Base-by-base conservation (phyloP, 2,329 filamentous ascomycete species). In the Aspergillus sp. region DNA sequence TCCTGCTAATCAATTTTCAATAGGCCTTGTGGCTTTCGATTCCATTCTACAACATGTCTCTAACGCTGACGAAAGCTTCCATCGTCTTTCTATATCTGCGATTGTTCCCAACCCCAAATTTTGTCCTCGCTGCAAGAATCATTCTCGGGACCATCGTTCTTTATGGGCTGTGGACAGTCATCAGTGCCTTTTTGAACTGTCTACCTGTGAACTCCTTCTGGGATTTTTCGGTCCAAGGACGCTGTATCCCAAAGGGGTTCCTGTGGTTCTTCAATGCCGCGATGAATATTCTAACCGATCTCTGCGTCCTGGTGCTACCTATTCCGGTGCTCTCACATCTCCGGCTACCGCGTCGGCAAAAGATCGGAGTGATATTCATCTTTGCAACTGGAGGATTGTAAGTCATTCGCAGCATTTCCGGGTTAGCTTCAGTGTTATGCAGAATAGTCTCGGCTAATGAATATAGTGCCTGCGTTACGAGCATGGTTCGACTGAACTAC, bases 1-100 rank as follows among this genome's bases (percentile, higher is more conserved):
- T 30, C 26, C 10, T 30, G 10, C 26, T 30, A 11, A 30, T 11
- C 40, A 7, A 8, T 42, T 13, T 19, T 42, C 19, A 22, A 9
- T 20, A 47, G 45, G 26, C 45, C 3, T n/a, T 47, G 35, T 47
- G 45, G 45, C 45, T 47, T 10, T 47, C 45, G 14, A 47, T 47
- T 22, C 45, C 45, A 10, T 47, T 47, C 30, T 47, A 47, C 45
- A 47, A 47, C 45, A 36, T 47, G 30, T 47, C 45, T 14, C 20
- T 47, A 17, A 47, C 45, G 20, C 19, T 47, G 10, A 47, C 45
- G 4, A 47, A 47, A 14, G 32, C 45, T 11, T 17, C 45, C 14
- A 47, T 47, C 32, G 45, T 47, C 5, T 47, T 47, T 9, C 16
- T 47, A 14, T 47, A 47, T 17, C 14, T 47, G 11, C 45, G 45